A percentile compares a stretch with the other conserved stretches of the same genome.
Evolutionary conservation across 1,284 basidiomycete genomes (phyloP).

Genomic region (Ceratobasidium theobromae): DNA sequence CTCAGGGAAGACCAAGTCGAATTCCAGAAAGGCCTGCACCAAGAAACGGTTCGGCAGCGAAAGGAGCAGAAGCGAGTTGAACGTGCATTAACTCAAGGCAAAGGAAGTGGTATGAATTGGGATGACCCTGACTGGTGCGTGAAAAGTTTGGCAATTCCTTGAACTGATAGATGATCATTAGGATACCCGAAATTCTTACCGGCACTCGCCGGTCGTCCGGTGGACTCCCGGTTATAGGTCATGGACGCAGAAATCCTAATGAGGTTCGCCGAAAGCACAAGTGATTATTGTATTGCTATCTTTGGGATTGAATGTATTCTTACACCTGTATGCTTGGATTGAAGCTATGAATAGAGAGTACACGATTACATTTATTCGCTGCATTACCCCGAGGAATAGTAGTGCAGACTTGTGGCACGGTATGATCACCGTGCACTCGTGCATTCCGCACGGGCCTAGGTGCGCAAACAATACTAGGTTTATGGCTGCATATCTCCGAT

Average conservation of each 20-base stretch:
- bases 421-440: too few species aligned
- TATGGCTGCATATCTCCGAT: too few species aligned
- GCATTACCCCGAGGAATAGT: too few species aligned
- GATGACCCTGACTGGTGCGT: conserved; percentile 97
- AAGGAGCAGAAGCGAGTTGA: conserved; percentile 77
- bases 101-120: conserved; percentile 64
- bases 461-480: too few species aligned
- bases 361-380: neutral
- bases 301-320: neutral
- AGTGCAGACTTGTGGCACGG: too few species aligned
- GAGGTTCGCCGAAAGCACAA: conserved; percentile 57
- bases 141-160: conserved; percentile 79
- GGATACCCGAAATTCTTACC: conserved; percentile 51
- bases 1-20: conserved; percentile 88
- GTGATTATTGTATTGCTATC: conserved; percentile 19
- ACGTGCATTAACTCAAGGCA: conserved; percentile 60
- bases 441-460: too few species aligned
- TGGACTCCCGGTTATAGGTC: conserved; percentile 79
- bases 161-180: conserved; percentile 66
- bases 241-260: conserved; percentile 86
- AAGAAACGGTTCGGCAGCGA: conserved; percentile 66
- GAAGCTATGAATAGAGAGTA: neutral
- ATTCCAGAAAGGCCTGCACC: conserved; percentile 79
- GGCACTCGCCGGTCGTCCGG: conserved; percentile 51
- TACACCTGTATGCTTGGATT: neutral